Conservation (phyloP, 108 stramenopile species). For the Conticribra guillardii region DNA sequence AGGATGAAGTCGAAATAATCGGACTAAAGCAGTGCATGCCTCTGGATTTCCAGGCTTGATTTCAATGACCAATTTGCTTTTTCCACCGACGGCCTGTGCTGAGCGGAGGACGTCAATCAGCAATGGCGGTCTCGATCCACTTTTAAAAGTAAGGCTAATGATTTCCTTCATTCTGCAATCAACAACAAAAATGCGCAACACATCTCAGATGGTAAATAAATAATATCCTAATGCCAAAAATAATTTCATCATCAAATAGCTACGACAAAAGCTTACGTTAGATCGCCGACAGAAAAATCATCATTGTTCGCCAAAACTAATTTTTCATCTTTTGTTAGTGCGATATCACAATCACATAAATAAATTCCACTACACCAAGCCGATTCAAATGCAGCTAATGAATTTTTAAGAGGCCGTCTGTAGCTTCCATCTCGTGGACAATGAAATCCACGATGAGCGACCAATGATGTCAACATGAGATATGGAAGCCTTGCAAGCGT, state of each 20-base stretch:
- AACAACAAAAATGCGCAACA: too few species aligned
- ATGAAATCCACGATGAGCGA: slow-evolving; percentile 83
- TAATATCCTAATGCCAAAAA: too few species aligned
- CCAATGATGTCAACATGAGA: slow-evolving; percentile 37
- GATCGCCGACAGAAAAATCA: slow-evolving; percentile 66
- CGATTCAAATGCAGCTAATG: slow-evolving; percentile 68
- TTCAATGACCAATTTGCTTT: slow-evolving; percentile 68
- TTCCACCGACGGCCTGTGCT: slow-evolving; percentile 66
- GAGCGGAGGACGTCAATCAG: slow-evolving; percentile 73
- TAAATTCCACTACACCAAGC: slow-evolving; percentile 79
- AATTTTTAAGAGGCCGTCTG: slow-evolving; percentile 75
- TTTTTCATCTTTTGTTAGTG: slow-evolving; percentile 80
- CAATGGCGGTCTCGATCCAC: slow-evolving; percentile 71
- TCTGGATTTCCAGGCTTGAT: slow-evolving; percentile 79
- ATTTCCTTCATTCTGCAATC: slow-evolving; percentile 56
- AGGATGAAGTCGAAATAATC: slow-evolving; percentile 66
- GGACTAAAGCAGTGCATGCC: slow-evolving; percentile 67
- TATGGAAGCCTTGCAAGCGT: slow-evolving; percentile 35
- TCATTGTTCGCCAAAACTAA: slow-evolving; percentile 76
- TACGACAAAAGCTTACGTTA: slow-evolving; percentile 53
- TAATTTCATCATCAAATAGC: too few species aligned
- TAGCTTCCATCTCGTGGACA: slow-evolving; percentile 58
- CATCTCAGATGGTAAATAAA: too few species aligned
- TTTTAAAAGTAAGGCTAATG: slow-evolving; percentile 66
- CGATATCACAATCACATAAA: slow-evolving; percentile 82